Conservation (phyloP, 495 filamentous ascomycete genomes). For the Lasiosphaeria miniovina region DNA sequence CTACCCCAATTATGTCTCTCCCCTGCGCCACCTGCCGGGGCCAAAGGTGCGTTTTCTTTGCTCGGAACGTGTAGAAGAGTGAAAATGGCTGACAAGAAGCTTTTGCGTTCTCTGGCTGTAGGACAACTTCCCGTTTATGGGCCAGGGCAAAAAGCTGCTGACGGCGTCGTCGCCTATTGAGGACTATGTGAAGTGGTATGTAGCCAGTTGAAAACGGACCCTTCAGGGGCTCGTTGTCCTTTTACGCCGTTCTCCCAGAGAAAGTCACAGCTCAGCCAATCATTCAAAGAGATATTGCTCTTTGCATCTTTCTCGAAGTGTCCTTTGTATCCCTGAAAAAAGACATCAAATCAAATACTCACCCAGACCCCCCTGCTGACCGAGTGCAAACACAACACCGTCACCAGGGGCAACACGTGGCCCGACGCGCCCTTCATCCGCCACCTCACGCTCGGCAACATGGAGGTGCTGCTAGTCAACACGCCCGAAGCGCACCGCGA, state of each 20-base stretch:
- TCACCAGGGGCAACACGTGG: slow-evolving; percentile 14
- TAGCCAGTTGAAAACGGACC: background rate
- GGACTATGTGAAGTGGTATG: slow-evolving; percentile 19
- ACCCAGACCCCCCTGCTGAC: background rate
- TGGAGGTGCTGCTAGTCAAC: slow-evolving; percentile 27
- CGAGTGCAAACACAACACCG: background rate
- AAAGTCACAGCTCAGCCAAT: background rate
- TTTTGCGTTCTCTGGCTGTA: slow-evolving; percentile 3
- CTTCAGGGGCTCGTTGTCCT: background rate
- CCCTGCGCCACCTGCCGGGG: slow-evolving; percentile 21
- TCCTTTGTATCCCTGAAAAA: background rate
- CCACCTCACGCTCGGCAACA: slow-evolving; percentile 25
- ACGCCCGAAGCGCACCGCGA: slow-evolving; percentile 28
- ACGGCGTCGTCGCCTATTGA: slow-evolving; percentile 18
- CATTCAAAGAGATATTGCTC: background rate
- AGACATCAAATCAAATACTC: background rate
- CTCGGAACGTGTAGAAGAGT: background rate
- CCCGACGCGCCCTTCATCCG: slow-evolving; percentile 28
- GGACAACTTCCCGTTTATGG: slow-evolving; percentile 20
- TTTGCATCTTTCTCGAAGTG: background rate
- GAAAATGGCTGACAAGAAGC: background rate
- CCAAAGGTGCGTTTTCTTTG: slow-evolving; percentile 16
- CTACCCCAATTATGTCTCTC: slow-evolving; percentile 24
- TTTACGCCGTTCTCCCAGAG: no score
- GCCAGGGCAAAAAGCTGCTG: slow-evolving; percentile 19